Evolutionary conservation across 2,329 filamentous ascomycete genomes (phyloP), one percentile per base, ranked within the genome.

Genomic region (Penicillium sp.): DNA sequence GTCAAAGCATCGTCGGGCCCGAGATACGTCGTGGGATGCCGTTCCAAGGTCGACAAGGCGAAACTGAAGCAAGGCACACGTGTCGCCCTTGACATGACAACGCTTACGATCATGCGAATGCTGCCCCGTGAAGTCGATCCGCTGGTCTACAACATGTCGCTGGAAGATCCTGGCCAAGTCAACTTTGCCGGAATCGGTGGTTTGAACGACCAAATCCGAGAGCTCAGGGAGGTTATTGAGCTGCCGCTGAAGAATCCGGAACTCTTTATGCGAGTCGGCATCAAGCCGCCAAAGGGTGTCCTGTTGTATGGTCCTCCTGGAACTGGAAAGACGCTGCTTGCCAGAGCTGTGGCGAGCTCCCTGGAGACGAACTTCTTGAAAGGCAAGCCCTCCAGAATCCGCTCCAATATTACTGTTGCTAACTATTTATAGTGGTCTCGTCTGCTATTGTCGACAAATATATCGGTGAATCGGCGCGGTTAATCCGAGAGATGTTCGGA

Each of bases 381-480:
- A 76, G 92, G 92, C 95, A 78, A 52, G 77, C 20, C 5, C 30
- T 45, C 11, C 48, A 21, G 18, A n/a, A 11, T 28, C 42, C 18
- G 33, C 42, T 48, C 21, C 60, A 62, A 30, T 60, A 55, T 57
- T 6, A 54, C 47, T 60, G 35, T 61, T 49, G 16, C 21, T 52
- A n/a, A 30, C 9, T 21, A 47, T 45, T 40, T 51, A 21, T 65
- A 96, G 94, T 99, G 60, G 94, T 99, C 28, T 97, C 94, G 3
- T 99, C 94, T 45, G 95, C 94, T 26, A 99, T 99, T 69, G 94
- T 99, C 61, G 95, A 99, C 81, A 99, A 99, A 76, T 99, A 99
- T 72, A 99, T 99, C 63, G 94, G 94, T 74, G 94, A 99, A 78
- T 99, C 94, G 11, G 94, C 94, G 38, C 88, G 95, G 64, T 81